Conservation (phyloP, 2,329 filamentous ascomycete species). For the Dactylella cylindrospora region DNA sequence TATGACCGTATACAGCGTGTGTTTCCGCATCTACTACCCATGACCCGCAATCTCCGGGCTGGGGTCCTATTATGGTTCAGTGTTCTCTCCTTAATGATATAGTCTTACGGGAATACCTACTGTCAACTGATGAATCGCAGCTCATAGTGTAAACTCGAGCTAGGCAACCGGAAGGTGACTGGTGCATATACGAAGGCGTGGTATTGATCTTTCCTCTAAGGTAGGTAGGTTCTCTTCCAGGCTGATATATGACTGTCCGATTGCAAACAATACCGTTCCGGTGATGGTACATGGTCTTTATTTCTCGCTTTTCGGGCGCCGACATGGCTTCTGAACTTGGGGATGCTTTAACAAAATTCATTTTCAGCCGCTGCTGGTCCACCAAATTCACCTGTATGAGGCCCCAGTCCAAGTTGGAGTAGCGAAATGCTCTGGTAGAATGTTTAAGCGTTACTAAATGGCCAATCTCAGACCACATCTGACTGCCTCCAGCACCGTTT, state of each 20-base stretch:
- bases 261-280: not conserved
- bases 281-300: not conserved
- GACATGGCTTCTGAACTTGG: not conserved
- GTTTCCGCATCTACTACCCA: constrained; percentile 23
- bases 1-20: constrained; percentile 15
- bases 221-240: constrained; percentile 14
- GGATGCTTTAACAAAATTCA: constrained; percentile 20
- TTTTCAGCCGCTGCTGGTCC: not conserved
- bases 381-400: constrained; percentile 22
- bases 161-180: constrained; percentile 11
- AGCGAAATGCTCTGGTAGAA: not conserved
- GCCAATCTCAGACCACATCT: constrained; percentile 18
- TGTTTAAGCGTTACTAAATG: not conserved
- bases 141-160: constrained; percentile 23
- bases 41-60: constrained; percentile 26
- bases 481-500: constrained; percentile 10
- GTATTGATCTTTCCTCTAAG: constrained; percentile 18
- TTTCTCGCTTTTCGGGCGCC: not conserved
- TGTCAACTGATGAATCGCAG: constrained; percentile 17
- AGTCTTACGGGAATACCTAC: no score
- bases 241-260: constrained; percentile 14
- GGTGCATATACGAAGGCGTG: constrained; percentile 9
- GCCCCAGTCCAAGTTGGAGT: constrained; percentile 24
- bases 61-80: no score
- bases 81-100: no score